These are phyloP conservation scores for Hanseniaspora clermontiae DNA, from an alignment of 805 yeast species.

Conservation along the genomic window DNA sequence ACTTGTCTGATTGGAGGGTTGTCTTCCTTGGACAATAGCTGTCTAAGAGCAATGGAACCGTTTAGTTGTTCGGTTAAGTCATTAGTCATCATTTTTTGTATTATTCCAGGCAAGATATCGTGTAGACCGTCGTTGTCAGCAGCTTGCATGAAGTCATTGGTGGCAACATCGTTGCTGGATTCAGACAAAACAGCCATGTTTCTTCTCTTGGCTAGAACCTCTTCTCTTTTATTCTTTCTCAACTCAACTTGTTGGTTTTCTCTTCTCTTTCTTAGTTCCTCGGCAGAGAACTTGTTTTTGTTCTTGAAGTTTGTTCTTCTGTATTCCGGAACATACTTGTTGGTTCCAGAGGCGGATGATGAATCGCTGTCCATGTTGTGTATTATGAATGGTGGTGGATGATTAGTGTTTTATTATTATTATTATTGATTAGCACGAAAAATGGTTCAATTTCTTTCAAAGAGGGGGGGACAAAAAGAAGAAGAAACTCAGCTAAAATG, in stretches of 20 bases:
- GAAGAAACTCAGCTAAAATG: no score
- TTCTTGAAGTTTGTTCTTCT: slow-evolving; percentile 94
- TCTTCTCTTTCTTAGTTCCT: slow-evolving; percentile 94
- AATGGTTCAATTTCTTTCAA: no score
- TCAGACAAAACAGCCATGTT: slow-evolving; percentile 37
- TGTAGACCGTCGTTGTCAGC: slow-evolving; percentile 29
- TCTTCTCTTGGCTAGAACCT: slow-evolving; percentile 85
- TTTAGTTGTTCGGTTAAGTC: slow-evolving; percentile 70
- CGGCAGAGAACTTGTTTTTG: slow-evolving; percentile 84
- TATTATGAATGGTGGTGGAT: neutral
- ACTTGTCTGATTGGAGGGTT: slow-evolving; percentile 94
- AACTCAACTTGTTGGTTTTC: slow-evolving; percentile 94
- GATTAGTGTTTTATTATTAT: no score
- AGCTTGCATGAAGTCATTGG: slow-evolving; percentile 25
- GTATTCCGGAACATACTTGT: slow-evolving; percentile 88
- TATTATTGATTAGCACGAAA: neutral
- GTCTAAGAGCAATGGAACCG: slow-evolving; percentile 88
- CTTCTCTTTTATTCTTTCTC: slow-evolving; percentile 93
- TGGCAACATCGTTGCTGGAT: slow-evolving; percentile 43
- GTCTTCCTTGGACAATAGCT: slow-evolving; percentile 81
- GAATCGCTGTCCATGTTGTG: slow-evolving; percentile 51
- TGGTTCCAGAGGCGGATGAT: slow-evolving; percentile 34
- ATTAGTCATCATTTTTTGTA: slow-evolving; percentile 61
- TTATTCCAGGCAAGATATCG: slow-evolving; percentile 71
- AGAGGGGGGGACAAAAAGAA: no score